A percentile compares a stretch with the other conserved stretches of the same genome.
Evolutionary conservation across 768 basidiomycete genomes (phyloP).

Genomic region (Suillus weaverae): DNA sequence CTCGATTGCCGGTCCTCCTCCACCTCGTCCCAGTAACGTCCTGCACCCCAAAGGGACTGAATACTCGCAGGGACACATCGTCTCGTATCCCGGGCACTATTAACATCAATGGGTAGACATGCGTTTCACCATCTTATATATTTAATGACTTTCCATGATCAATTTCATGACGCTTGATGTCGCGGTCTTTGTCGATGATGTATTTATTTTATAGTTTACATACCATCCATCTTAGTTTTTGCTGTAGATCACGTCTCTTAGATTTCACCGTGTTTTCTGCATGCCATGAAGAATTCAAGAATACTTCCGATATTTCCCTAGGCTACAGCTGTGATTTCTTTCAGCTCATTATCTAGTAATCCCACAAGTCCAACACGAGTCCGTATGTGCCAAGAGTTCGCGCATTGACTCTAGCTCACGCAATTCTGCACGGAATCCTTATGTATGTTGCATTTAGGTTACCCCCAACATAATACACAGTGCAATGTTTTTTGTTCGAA

Average conservation of each 20-base stretch:
- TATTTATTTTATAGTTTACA: constrained; percentile 19
- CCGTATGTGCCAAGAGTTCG: no score
- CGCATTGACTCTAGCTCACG: no score
- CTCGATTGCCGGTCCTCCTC: background rate
- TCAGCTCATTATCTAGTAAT: background rate
- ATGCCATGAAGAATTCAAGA: background rate
- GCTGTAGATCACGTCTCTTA: background rate
- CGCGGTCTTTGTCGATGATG: constrained; percentile 6
- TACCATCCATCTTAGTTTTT: constrained; percentile 12
- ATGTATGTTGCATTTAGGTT: no score
- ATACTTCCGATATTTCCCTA: background rate
- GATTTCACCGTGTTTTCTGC: background rate
- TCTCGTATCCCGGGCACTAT: constrained; percentile 17
- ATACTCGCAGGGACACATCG: constrained; percentile 9
- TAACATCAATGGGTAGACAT: constrained; percentile 10
- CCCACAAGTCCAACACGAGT: no score
- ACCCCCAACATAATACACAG: no score
- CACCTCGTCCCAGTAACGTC: constrained; percentile 7
- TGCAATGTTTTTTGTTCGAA: no score
- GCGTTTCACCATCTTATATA: constrained; percentile 1
- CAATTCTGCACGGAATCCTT: no score
- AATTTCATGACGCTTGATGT: constrained; percentile 6
- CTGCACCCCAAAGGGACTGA: constrained; percentile 9
- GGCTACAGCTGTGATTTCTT: background rate
- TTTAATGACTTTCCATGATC: constrained; percentile 9